Conservation (phyloP, 148 eudicot species). For the Diospyros lotus region DNA sequence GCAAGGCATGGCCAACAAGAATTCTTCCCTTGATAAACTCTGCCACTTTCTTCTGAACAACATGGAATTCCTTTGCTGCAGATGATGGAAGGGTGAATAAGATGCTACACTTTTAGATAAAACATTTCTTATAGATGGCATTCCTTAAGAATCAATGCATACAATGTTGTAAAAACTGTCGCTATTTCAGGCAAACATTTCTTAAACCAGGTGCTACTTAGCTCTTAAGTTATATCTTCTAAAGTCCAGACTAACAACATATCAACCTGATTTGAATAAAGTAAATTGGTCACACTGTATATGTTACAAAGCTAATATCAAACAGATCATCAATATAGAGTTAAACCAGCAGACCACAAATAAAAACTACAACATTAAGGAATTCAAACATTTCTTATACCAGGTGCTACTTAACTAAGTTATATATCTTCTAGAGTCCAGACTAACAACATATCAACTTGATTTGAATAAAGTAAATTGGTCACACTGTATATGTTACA, state of each 20-base stretch:
- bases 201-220: no score
- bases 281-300: not conserved
- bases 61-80: slow-evolving; percentile 82
- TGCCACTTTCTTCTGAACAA: slow-evolving; percentile 77
- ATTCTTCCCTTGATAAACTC: slow-evolving; percentile 75
- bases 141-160: no score
- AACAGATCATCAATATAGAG: not conserved
- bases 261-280: not conserved
- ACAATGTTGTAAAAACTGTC: no score
- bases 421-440: not conserved
- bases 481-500: not conserved
- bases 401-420: no score
- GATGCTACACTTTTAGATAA: slow-evolving; percentile 2
- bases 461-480: not conserved
- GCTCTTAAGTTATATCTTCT: not conserved
- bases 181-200: no score
- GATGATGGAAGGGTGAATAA: slow-evolving; percentile 10
- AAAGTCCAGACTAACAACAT: not conserved
- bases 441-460: not conserved
- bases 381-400: no score
- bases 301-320: not conserved
- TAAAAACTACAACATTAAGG: not conserved
- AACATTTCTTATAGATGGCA: not conserved
- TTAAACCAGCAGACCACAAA: not conserved
- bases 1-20: slow-evolving; percentile 97